Evolutionary conservation across 2,329 filamentous ascomycete species (phyloP), one percentile per base, ranked within the genome.

Genomic region (Alternaria tenuissima): DNA sequence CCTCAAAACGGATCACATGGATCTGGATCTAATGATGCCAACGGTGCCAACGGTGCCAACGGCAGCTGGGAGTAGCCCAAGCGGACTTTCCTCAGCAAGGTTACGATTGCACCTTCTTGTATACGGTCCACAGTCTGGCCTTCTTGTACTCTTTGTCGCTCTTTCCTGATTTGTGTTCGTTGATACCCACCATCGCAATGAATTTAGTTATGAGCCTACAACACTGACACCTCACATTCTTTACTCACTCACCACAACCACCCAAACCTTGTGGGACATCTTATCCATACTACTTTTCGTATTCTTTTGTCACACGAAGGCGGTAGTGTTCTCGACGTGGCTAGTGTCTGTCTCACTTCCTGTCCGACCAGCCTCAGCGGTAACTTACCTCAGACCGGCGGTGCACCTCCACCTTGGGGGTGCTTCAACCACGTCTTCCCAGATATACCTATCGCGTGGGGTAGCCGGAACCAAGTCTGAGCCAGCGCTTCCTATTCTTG

Each of bases 381-480:
- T 36, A 28, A 44, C 22, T 18, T 34, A 18, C 16, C 42, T 36
- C 16, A 28, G 26, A 44, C 24, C 43, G 9, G 26, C 36, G 11
- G 24, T 43, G 43, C 49, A 48, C 44, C 48, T 54, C 66, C 12
- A 43, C 39, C 28, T 7, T 14, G 66, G 73, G 72, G 72, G 71
- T 70, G 67, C 64, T 66, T 44, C 53, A 52, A 81, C 66, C 28
- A 83, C 81, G 81, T 81, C 82, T 78, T 83, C 81, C 47, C 78
- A 82, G 60, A 83, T 83, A 36, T 73, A 82, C 55, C 75, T 84
- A 51, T 83, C 81, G 24, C 70, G 81, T 55, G 81, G 78, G 54
- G 79, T 83, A 60, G 81, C 81, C 42, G 75, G 70, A 30, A 73
- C 76, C 32, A 65, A 75, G 56, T 74, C 74, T 28, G 65, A 70